A percentile compares a stretch with the other conserved stretches of the same genome.
Conservation (phyloP, 108 stramenopile genomes). For the Skeletonema potamos region DNA sequence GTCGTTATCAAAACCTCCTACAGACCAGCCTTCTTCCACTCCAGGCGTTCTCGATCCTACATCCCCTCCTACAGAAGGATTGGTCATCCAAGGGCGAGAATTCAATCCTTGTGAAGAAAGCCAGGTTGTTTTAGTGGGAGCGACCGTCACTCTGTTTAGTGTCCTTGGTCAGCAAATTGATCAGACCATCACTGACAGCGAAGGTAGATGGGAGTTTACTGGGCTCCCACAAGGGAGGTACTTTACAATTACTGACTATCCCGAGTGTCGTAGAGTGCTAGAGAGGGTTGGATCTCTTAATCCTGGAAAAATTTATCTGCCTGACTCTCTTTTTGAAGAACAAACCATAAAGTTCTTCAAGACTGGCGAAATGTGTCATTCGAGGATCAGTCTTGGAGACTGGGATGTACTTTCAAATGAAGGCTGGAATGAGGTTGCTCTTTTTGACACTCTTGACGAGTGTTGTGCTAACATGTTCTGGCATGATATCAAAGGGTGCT, state of each 20-base stretch:
- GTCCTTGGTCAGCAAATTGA: neutral
- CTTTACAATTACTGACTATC: neutral
- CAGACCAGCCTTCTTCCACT: too few relatives aligned
- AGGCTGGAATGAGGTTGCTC: neutral
- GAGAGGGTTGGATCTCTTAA: neutral
- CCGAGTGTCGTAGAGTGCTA: neutral
- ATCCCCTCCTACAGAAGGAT: neutral
- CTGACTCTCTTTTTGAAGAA: neutral
- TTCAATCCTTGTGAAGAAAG: neutral
- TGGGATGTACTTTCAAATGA: neutral
- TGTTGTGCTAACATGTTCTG: constrained; percentile 18
- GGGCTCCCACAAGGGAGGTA: neutral
- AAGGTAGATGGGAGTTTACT: neutral
- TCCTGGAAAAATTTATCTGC: neutral
- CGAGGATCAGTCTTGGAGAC: neutral
- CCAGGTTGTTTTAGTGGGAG: neutral
- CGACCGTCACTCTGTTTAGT: neutral
- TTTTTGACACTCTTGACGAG: constrained; percentile 26
- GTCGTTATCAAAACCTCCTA: too few relatives aligned
- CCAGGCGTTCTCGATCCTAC: neutral
- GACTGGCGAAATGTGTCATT: constrained; percentile 2
- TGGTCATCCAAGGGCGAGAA: neutral
- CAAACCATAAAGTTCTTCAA: constrained; percentile 1
- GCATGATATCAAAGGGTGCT: constrained; percentile 13
- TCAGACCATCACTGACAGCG: neutral